Evolutionary conservation across 2,329 filamentous ascomycete genomes (phyloP).

Genomic region (Botryosphaeria dothidea): DNA sequence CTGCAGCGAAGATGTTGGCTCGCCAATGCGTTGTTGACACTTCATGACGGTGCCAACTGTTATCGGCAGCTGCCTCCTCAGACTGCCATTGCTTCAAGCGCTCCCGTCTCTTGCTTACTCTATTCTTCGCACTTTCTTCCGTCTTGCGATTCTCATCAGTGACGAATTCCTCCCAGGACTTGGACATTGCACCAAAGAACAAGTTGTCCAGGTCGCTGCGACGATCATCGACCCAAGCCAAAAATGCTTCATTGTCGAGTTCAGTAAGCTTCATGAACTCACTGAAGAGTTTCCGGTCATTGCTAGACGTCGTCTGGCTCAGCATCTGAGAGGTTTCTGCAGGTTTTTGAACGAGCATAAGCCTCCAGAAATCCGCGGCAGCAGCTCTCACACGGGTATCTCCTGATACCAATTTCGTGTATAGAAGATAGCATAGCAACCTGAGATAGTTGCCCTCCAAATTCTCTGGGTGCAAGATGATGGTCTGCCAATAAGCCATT

Average conservation of each 20-base stretch:
- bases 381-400: constrained; percentile 68
- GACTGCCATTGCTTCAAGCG: constrained; percentile 77
- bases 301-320: constrained; percentile 66
- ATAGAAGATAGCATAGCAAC: constrained; percentile 89
- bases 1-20: constrained; percentile 90
- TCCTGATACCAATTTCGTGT: constrained; percentile 78
- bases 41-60: constrained; percentile 77
- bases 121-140: constrained; percentile 69
- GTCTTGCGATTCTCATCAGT: constrained; percentile 77
- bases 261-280: constrained; percentile 85
- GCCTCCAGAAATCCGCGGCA: constrained; percentile 84
- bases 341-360: constrained; percentile 90
- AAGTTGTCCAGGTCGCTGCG: constrained; percentile 75
- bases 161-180: constrained; percentile 87
- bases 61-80: constrained; percentile 68
- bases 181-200: constrained; percentile 80
- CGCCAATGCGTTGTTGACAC: constrained; percentile 88
- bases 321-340: constrained; percentile 76
- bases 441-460: constrained; percentile 79
- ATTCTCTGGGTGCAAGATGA: constrained; percentile 77
- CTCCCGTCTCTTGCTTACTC: constrained; percentile 76
- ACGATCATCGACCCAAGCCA: constrained; percentile 85
- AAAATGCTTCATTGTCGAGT: constrained; percentile 84
- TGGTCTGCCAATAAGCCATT: constrained; percentile 93
- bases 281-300: constrained; percentile 70